Evolutionary conservation across 169 alveolate genomes (phyloP).

Genomic region (Plasmodium cynomolgi): DNA sequence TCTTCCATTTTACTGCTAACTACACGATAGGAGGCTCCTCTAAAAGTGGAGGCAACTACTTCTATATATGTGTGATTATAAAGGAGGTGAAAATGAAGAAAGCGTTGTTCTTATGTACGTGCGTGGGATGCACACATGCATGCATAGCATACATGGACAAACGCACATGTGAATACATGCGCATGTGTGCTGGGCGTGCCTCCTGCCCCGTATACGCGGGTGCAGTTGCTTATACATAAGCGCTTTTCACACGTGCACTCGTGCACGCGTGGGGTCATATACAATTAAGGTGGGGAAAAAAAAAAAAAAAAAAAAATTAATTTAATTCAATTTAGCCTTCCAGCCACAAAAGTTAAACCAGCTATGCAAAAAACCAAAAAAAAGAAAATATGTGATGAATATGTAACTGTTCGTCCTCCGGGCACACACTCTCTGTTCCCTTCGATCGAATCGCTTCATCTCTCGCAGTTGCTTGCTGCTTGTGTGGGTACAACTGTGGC

Average conservation of each 20-base stretch:
- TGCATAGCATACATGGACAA: not conserved
- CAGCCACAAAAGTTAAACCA: slow-evolving; percentile 29
- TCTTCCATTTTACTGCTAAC: not conserved
- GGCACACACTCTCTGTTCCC: not conserved
- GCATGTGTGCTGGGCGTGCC: not conserved
- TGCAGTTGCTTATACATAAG: not conserved
- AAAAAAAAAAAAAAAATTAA: not conserved
- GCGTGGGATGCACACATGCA: not conserved
- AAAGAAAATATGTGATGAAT: slow-evolving; percentile 21
- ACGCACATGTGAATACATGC: not conserved
- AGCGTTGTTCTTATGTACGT: not conserved
- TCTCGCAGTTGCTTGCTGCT: not conserved
- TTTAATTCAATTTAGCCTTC: not conserved
- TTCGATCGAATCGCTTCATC: not conserved
- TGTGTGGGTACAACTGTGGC: not conserved
- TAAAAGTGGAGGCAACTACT: not conserved
- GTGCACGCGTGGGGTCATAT: not conserved
- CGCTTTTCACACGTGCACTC: not conserved
- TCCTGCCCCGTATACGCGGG: not conserved
- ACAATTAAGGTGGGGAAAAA: not conserved
- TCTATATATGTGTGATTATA: not conserved
- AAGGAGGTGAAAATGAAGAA: not conserved
- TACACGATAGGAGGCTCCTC: not conserved
- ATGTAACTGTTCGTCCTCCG: not conserved
- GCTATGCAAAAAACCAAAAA: slow-evolving; percentile 63